Conservation (phyloP, 2,329 filamentous ascomycete species). For the Corniculantispora saksenae region DNA sequence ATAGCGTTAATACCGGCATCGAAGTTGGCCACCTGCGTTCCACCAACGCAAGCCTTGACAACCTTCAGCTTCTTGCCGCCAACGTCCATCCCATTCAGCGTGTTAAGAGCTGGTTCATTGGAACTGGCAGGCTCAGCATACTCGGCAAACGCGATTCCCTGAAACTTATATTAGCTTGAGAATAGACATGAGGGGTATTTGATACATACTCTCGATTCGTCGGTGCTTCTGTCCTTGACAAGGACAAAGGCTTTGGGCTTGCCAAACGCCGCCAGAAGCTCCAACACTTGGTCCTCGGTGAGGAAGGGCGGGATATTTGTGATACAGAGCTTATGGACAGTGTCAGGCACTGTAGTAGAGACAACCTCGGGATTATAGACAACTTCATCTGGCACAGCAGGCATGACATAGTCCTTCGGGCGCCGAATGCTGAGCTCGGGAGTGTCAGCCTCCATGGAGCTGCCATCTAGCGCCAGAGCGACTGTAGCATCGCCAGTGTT, state of each 20-base stretch:
- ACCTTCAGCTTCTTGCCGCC: slow-evolving; percentile 86
- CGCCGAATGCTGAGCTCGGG: slow-evolving; percentile 73
- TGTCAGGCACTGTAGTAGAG: slow-evolving; percentile 82
- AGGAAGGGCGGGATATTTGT: slow-evolving; percentile 87
- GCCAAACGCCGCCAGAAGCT: slow-evolving; percentile 87
- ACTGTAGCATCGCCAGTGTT: slow-evolving; percentile 85
- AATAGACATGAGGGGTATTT: background rate
- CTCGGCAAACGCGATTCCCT: slow-evolving; percentile 97
- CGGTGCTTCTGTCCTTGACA: slow-evolving; percentile 81
- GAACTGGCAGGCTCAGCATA: slow-evolving; percentile 71
- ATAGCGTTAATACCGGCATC: slow-evolving; percentile 98
- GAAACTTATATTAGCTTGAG: slow-evolving; percentile 29
- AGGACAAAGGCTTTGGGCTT: slow-evolving; percentile 89
- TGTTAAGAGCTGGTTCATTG: slow-evolving; percentile 85
- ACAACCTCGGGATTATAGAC: slow-evolving; percentile 76
- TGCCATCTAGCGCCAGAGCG: slow-evolving; percentile 85
- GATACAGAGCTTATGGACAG: slow-evolving; percentile 91
- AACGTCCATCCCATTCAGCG: slow-evolving; percentile 89
- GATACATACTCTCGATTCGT: slow-evolving; percentile 77
- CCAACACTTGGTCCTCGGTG: slow-evolving; percentile 86
- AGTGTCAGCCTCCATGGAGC: slow-evolving; percentile 76
- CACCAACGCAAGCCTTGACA: slow-evolving; percentile 84
- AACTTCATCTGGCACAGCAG: slow-evolving; percentile 71
- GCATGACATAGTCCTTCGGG: slow-evolving; percentile 97
- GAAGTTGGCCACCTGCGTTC: slow-evolving; percentile 86